Conservation (phyloP, 2,329 filamentous ascomycete species). For the Hypoxylon sp. region DNA sequence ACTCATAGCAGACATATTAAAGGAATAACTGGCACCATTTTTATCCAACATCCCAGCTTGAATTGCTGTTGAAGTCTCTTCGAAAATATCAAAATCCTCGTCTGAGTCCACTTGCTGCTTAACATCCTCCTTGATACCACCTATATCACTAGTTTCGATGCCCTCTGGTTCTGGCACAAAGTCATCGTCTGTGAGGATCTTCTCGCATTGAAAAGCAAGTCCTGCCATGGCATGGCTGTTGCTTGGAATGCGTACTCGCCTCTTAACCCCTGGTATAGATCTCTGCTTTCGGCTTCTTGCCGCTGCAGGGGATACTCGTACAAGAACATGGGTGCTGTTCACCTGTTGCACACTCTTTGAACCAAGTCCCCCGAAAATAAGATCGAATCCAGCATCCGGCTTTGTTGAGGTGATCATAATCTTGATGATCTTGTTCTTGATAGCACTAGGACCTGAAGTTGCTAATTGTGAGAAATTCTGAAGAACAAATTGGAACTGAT, state of each 20-base stretch:
- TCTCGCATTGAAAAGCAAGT: slow-evolving; percentile 2
- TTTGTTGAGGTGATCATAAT: slow-evolving; percentile 10
- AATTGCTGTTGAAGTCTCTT: background rate
- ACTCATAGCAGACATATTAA: slow-evolving; percentile 5
- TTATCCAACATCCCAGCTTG: background rate
- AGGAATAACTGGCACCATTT: background rate
- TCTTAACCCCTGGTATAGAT: slow-evolving; percentile 4
- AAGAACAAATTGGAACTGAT: background rate
- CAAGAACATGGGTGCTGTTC: background rate
- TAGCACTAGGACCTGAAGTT: background rate
- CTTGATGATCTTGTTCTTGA: slow-evolving; percentile 14
- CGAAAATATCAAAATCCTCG: slow-evolving; percentile 14
- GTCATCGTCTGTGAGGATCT: slow-evolving; percentile 3
- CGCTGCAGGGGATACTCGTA: slow-evolving; percentile 7
- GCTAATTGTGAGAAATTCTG: background rate
- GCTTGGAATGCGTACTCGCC: slow-evolving; percentile 5
- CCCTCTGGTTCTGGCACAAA: slow-evolving; percentile 3
- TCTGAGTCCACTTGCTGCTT: background rate
- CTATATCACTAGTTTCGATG: background rate
- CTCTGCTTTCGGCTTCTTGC: slow-evolving; percentile 13
- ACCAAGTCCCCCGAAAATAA: background rate
- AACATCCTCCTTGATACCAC: background rate
- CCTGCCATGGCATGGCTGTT: slow-evolving; percentile 4
- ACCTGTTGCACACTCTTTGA: background rate
- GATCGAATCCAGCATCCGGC: slow-evolving; percentile 1